A percentile compares a stretch with the other conserved stretches of the same genome.
Conservation (phyloP, 208 protist genomes). For the Herpetomonas samuelpessoai region DNA sequence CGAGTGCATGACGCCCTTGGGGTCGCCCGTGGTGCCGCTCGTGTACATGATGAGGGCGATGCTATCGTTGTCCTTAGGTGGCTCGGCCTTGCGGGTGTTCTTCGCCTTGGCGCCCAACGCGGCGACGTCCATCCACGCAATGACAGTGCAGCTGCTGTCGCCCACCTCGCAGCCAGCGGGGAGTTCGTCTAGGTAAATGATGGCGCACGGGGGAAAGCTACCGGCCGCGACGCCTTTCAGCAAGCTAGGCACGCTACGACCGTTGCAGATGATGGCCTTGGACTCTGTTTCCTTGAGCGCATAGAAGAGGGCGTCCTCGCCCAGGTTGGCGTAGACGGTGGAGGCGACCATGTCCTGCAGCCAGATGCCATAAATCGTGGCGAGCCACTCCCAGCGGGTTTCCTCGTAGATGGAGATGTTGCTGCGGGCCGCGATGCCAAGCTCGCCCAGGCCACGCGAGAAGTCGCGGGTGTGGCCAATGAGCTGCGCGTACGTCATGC, state of each 20-base stretch:
- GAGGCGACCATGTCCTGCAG: conserved; percentile 32
- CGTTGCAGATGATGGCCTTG: conserved; percentile 49
- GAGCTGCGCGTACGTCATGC: conserved; percentile 25
- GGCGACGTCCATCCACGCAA: conserved; percentile 13
- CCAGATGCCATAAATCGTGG: conserved; percentile 41
- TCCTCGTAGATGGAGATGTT: conserved; percentile 43
- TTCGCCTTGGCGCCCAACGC: conserved; percentile 5
- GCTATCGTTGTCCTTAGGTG: conserved; percentile 21
- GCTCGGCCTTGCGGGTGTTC: background rate
- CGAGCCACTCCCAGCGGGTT: conserved; percentile 55
- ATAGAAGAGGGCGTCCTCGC: conserved; percentile 35
- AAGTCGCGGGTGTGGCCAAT: conserved; percentile 24
- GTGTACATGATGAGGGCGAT: conserved; percentile 66
- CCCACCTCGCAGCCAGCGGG: conserved; percentile 3
- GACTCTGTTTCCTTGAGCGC: conserved; percentile 35
- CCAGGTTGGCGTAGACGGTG: conserved; percentile 57
- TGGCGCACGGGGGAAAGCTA: conserved; percentile 14
- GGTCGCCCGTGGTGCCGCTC: conserved; percentile 62
- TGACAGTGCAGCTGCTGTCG: background rate
- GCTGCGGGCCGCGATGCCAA: conserved; percentile 17
- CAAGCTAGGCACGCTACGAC: conserved; percentile 29
- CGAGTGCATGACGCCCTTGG: conserved; percentile 66
- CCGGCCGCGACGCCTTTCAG: conserved; percentile 18
- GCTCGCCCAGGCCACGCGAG: conserved; percentile 23
- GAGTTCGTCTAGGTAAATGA: conserved; percentile 30